phyloP scores from a whole-genome alignment of 345 rosid genomes.

The Draba incana region DNA sequence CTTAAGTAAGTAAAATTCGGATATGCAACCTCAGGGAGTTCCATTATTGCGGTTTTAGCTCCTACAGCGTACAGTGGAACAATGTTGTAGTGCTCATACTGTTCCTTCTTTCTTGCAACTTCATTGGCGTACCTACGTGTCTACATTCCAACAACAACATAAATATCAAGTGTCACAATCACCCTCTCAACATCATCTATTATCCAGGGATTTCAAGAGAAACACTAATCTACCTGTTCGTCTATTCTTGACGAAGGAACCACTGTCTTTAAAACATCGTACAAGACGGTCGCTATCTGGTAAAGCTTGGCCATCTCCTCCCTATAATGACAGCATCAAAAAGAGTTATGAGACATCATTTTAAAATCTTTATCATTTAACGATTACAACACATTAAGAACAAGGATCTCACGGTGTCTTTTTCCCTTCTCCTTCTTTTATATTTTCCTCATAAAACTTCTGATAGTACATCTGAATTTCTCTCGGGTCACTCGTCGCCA shows the following conservation, averaged over 20 bases:
- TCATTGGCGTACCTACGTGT: constrained; percentile 58
- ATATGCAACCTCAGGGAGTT: constrained; percentile 78
- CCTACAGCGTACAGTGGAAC: constrained; percentile 74
- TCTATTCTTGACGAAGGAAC: constrained; percentile 55
- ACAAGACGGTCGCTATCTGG: constrained; percentile 86
- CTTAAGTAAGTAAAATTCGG: constrained; percentile 12
- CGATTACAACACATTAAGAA: constrained; percentile 1
- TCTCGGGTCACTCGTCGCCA: constrained; percentile 57
- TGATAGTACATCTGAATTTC: constrained; percentile 78
- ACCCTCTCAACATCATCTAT: constrained; percentile 25
- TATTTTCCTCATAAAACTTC: constrained; percentile 60
- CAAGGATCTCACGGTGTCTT: constrained; percentile 73
- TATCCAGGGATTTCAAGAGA: constrained; percentile 4
- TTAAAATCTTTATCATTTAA: constrained; percentile 9
- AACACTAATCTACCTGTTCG: constrained; percentile 53
- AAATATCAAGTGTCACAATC: constrained; percentile 28
- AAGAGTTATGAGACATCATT: constrained; percentile 23
- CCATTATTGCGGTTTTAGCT: constrained; percentile 73
- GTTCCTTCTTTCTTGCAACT: constrained; percentile 66
- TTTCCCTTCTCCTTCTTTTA: constrained; percentile 58
- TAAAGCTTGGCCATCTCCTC: constrained; percentile 91
- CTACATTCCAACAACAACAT: constrained; percentile 47
- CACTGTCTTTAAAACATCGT: constrained; percentile 74
- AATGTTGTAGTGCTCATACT: constrained; percentile 74
- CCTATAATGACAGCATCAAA: constrained; percentile 50